A percentile compares a stretch with the other conserved stretches of the same genome.
Conservation (phyloP, 164 flowering plant species). For the Taxillus chinensis region DNA sequence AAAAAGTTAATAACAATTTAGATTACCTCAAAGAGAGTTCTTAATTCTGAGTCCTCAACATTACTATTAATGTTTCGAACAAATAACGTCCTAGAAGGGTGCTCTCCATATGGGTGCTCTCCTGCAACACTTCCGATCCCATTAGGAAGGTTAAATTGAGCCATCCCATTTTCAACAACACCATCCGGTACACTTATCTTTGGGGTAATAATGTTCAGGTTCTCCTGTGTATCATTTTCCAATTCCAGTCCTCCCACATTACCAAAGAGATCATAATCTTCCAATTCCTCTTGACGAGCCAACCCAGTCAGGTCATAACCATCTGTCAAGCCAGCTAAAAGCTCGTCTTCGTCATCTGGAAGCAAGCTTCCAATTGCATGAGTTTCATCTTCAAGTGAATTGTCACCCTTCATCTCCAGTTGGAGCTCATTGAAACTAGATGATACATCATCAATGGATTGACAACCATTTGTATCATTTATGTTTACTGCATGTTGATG, state of each 20-base stretch:
- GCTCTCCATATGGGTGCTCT: slow-evolving; percentile 98
- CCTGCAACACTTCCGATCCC: slow-evolving; percentile 77
- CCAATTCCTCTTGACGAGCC: slow-evolving; percentile 76
- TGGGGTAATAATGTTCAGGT: slow-evolving; percentile 34
- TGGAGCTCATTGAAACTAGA: slow-evolving; percentile 28
- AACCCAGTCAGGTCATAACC: slow-evolving; percentile 73
- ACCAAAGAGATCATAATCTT: slow-evolving; percentile 80
- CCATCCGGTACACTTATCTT: slow-evolving; percentile 48
- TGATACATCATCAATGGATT: slow-evolving; percentile 37
- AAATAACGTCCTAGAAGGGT: slow-evolving; percentile 95
- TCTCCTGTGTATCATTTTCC: slow-evolving; percentile 58
- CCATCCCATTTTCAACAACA: slow-evolving; percentile 39
- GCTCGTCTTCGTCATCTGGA: slow-evolving; percentile 92
- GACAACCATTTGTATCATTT: slow-evolving; percentile 19
- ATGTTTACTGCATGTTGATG: slow-evolving; percentile 46
- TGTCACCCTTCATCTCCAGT: slow-evolving; percentile 29
- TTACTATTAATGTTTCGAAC: slow-evolving; percentile 96
- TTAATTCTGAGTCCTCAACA: slow-evolving; percentile 90
- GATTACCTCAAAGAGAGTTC: slow-evolving; percentile 80
- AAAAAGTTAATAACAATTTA: background rate
- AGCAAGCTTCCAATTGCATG: slow-evolving; percentile 54
- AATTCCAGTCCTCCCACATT: slow-evolving; percentile 95
- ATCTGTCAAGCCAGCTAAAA: slow-evolving; percentile 81
- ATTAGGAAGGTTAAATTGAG: slow-evolving; percentile 49
- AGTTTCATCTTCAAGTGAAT: slow-evolving; percentile 34